Evolutionary conservation across 352 stramenopile species (phyloP), one percentile per base, ranked within the genome.

Genomic region (Phytophthora meadii): DNA sequence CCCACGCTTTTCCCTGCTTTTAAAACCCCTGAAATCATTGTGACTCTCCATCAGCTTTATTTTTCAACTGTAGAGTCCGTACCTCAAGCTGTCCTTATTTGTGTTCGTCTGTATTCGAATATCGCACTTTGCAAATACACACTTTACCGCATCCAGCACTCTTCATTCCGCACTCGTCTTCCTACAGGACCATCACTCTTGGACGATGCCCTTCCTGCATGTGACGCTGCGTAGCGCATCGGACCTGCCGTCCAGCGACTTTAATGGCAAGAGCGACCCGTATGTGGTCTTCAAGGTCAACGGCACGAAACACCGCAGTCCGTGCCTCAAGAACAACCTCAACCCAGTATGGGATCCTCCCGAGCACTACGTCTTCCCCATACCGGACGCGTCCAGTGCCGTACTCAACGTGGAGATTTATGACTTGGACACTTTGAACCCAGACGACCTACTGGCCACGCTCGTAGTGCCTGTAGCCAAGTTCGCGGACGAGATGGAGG

Each of bases 211-310:
- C 12, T 76, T 79, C 52, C 72, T 92, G 19, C 61, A 72, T 34
- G 76, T 92, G 54, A 82, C 74, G 22, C 60, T 92, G 25, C 69
- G 71, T 27, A 47, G 75, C 39, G 81, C 79, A 2, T 58, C 62
- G 8, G 81, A 93, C 65, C 75, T 93, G 11, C 70, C 74, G 15
- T 81, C 74, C 37, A 88, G 78, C 45, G 85, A 93, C 69, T 90
- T 77, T 48, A 81, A 54, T 51, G 74, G 73, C 32, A 90, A 87
- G 65, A 93, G 82, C 57, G 85, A 93, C 53, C 85, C 85, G 61
- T 93, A 90, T 59, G 81, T 93, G 57, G 72, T 83, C 8, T 64
- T 93, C 50, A 70, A 78, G 11, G 65, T 92, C 9, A 76, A 76
- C 49, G 72, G 74, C 19, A 58, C 79, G 50, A 74, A 75, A 46